A percentile compares a stretch with the other conserved stretches of the same genome.
phyloP scores from a whole-genome alignment of 352 stramenopile genomes.

The Globisporangium abappressorium region DNA sequence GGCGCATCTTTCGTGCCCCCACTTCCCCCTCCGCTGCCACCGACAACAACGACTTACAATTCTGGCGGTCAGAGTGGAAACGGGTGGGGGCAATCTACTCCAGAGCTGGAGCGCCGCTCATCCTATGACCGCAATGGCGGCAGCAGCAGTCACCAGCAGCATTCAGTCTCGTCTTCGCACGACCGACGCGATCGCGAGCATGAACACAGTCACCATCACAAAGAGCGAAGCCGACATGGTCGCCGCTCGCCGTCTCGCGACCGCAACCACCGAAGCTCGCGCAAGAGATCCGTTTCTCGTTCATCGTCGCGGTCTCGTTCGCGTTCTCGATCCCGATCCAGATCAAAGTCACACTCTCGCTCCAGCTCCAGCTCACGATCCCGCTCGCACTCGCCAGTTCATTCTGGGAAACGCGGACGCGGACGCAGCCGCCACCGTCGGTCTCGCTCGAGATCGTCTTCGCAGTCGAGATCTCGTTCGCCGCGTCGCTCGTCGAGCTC shows the following conservation, averaged over 20 bases:
- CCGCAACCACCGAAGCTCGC: slow-evolving; percentile 22
- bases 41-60: slow-evolving; percentile 13
- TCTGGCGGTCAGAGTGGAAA: not conserved
- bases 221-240: slow-evolving; percentile 2
- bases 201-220: not conserved
- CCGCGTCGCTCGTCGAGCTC: slow-evolving; percentile 10
- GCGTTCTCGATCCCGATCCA: slow-evolving; percentile 28
- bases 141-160: slow-evolving; percentile 4
- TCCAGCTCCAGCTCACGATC: slow-evolving; percentile 29
- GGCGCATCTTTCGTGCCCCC: slow-evolving; percentile 17
- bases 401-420: slow-evolving; percentile 12
- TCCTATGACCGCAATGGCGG: slow-evolving; percentile 10
- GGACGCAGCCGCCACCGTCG: slow-evolving; percentile 24
- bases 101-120: slow-evolving; percentile 10
- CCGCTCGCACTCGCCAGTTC: slow-evolving; percentile 23
- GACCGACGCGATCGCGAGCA: slow-evolving; percentile 8
- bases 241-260: slow-evolving; percentile 16
- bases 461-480: slow-evolving; percentile 36
- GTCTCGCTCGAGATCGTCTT: slow-evolving; percentile 37
- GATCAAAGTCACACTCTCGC: slow-evolving; percentile 8
- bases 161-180: not conserved
- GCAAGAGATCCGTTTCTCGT: slow-evolving; percentile 14
- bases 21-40: slow-evolving; percentile 9
- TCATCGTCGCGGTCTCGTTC: slow-evolving; percentile 37
- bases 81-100: not conserved